Base-by-base conservation (phyloP, 1,139 yeast species). In the Yamadazyma songkhlaensis region DNA sequence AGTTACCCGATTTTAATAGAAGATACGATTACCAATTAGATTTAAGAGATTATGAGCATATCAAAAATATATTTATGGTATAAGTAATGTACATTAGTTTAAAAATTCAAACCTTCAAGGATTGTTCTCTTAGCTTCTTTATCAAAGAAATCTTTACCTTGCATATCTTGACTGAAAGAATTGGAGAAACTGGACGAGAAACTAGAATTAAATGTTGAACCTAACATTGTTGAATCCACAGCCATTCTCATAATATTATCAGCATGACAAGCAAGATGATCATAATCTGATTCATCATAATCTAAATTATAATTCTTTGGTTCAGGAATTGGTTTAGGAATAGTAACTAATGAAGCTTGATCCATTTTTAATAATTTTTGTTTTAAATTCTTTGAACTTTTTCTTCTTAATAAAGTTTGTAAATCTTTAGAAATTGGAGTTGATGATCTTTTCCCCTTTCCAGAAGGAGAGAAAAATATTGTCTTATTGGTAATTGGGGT, bases 241-340 rank as follows among this genome's bases (percentile, higher is more conserved):
- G 77, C 77, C 76, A 71, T 68, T 25, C 72, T 57, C 62, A 71
- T 57, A 41, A 71, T 71, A 36, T 67, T 67, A 37, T 68, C 72
- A 2, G 76, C 76, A 45, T 71, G 77, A 41, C 76, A 71, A 9
- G 77, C 77, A 45, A 71, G 61, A 29, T 64, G 62, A 44, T 71
- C 76, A 34, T 57, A 59, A 29, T 60, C 66, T 1, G 61, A 54
- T 13, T 54, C 58, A 20, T 57, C 64, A 6, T 33, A 49, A 3
- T 45, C 49, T 12, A 42, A 40, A 25, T 39, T 21, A 25, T 36
- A 31, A 34, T 44, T 39, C 4, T 14, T n/a, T 7, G 15, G 11
- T n/a, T 11, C 31, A 28, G 24, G 27, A 3, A 26, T 31, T 14
- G 14, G 29, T 21, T 32, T 32, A 29, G 11, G 25, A 26, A 35